These are phyloP conservation scores for Paracoccidioides brasiliensis DNA, from an alignment of 2,329 filamentous ascomycete species.

Conservation along the genomic window DNA sequence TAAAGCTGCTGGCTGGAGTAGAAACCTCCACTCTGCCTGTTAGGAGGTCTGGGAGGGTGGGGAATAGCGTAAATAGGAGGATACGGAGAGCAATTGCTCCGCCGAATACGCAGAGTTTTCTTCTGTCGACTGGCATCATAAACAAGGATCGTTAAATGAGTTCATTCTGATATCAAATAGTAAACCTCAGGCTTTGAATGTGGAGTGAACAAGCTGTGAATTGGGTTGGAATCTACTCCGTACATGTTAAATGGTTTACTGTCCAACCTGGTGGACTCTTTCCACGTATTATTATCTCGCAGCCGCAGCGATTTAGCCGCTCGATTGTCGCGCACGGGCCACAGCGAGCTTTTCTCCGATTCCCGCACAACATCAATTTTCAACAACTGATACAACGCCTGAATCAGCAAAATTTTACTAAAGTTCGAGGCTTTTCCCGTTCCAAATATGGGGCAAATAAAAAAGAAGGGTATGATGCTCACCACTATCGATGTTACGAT, in stretches of 20 bases:
- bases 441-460: conserved; percentile 55
- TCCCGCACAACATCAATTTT: conserved; percentile 20
- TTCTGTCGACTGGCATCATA: conserved; percentile 42
- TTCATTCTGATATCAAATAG: not conserved
- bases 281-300: not conserved
- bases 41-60: conserved; percentile 68
- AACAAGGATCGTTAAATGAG: not conserved
- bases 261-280: not conserved
- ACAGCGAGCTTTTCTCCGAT: conserved; percentile 8
- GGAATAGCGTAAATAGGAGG: conserved; percentile 66
- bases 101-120: conserved; percentile 56
- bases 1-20: conserved; percentile 95
- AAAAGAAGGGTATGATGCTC: conserved; percentile 61
- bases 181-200: not conserved
- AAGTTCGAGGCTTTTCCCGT: not conserved
- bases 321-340: conserved; percentile 9
- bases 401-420: not conserved
- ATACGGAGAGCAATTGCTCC: conserved; percentile 68
- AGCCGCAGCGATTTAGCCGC: not conserved
- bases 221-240: not conserved
- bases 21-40: conserved; percentile 91
- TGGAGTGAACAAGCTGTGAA: not conserved
- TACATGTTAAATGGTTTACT: not conserved
- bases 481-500: conserved; percentile 4
- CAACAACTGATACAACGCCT: conserved; percentile 3